Conservation (phyloP, 768 basidiomycete species). For the Xerocomus potaroensis region DNA sequence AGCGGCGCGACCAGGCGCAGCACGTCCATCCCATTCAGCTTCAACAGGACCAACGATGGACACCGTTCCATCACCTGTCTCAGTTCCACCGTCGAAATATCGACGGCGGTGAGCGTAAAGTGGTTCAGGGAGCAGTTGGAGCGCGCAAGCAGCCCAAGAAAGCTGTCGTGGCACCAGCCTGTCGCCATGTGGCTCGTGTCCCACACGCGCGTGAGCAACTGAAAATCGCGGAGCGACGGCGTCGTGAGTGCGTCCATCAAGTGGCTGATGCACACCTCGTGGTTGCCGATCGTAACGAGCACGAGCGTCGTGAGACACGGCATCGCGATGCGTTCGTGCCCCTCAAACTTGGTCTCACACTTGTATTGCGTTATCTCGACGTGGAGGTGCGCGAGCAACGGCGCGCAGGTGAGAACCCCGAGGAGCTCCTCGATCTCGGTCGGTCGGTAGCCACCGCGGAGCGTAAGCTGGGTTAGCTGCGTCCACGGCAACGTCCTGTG, state of each 20-base stretch:
- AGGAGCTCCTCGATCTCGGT: constrained; percentile 26
- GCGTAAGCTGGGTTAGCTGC: constrained; percentile 29
- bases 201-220: constrained; percentile 32
- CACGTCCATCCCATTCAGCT: constrained; percentile 26
- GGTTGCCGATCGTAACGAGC: constrained; percentile 27
- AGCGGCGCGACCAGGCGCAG: constrained; percentile 19
- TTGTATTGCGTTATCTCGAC: constrained; percentile 31
- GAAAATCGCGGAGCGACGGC: constrained; percentile 27
- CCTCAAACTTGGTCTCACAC: constrained; percentile 27
- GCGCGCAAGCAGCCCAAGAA: constrained; percentile 22
- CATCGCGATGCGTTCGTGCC: constrained; percentile 23
- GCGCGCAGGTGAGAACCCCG: constrained; percentile 22
- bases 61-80: constrained; percentile 26
- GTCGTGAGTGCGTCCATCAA: constrained; percentile 24
- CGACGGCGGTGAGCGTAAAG: constrained; percentile 27
- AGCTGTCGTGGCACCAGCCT: constrained; percentile 28
- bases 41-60: constrained; percentile 28
- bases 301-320: constrained; percentile 29
- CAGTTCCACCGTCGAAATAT: constrained; percentile 19
- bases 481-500: constrained; percentile 31
- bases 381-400: constrained; percentile 27
- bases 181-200: constrained; percentile 28
- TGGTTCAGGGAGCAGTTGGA: constrained; percentile 29
- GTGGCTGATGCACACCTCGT: constrained; percentile 27
- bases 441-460: constrained; percentile 28